Conservation (phyloP, 345 rosid genomes). For the Eucalyptus grandis region DNA sequence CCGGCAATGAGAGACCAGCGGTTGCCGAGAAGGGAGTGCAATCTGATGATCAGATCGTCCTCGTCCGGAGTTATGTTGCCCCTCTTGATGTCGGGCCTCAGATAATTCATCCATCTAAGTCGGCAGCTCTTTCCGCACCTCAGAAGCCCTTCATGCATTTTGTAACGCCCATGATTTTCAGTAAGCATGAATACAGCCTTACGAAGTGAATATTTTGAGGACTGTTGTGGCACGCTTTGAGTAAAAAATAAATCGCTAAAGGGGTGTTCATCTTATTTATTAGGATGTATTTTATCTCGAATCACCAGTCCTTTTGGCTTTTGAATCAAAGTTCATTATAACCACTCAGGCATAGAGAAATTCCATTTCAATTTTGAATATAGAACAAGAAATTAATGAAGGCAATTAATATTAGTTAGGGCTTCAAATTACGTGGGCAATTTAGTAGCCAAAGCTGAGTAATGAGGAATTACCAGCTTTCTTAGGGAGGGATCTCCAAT, state of each 20-base stretch:
- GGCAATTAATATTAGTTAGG: neutral
- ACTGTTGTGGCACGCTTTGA: neutral
- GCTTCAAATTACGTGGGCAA: neutral
- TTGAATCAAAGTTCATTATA: neutral
- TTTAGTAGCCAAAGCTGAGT: neutral
- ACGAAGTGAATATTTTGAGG: neutral
- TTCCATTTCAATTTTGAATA: neutral
- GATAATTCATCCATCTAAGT: conserved; percentile 54
- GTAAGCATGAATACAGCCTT: neutral
- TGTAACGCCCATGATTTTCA: neutral
- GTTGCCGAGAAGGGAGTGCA: conserved; percentile 45
- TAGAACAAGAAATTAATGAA: neutral
- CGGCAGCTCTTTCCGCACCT: conserved; percentile 55
- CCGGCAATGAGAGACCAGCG: conserved; percentile 61
- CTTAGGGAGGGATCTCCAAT: conserved; percentile 43
- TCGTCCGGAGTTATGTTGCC: conserved; percentile 40
- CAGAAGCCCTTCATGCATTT: conserved; percentile 19
- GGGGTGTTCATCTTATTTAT: neutral
- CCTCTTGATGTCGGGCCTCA: conserved; percentile 48
- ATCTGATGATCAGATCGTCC: conserved; percentile 39
- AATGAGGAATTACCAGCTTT: conserved; percentile 26
- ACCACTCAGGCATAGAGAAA: neutral
- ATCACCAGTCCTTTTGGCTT: neutral
- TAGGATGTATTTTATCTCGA: neutral
- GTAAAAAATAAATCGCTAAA: neutral